Base-by-base conservation (phyloP, 352 stramenopile species). In the Peronosclerospora sorghi region DNA sequence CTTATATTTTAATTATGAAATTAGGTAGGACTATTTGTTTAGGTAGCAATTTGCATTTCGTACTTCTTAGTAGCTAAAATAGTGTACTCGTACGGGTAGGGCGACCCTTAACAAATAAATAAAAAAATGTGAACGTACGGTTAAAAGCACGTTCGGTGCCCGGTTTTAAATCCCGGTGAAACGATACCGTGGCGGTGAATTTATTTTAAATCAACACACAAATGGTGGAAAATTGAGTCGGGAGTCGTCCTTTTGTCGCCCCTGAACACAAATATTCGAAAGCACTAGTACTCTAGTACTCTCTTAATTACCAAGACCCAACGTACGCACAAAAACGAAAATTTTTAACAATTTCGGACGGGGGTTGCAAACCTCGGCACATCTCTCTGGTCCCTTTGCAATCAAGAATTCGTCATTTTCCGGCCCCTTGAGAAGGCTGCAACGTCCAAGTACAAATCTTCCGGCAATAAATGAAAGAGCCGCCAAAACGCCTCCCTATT, bases 141-240 rank as follows among this genome's bases (percentile, higher is more conserved):
- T n/a, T n/a, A n/a, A n/a, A n/a, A n/a, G n/a, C n/a, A n/a, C n/a
- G 62, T 9, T 88, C 59, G 45, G 88, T 90, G 24, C 65, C 62
- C 34, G 78, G 78, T 54, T 90, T 90, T 21, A 90, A 59, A 43
- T 90, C 78, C 9, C 78, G 68, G 28, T 90, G 78, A 36, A n/a
- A 90, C 51, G 35, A 90, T 82, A 13, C 73, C 64, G 15, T 64
- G 59, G 0, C 45, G 42, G 24, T 90, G 75, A 37, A 90, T 85
- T 53, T 78, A 75, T 12, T 56, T 51, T 10, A 90, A 61, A 0
- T 73, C 77, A 2, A 76, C 39, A 50, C 77, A 90, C 27, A 87
- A 59, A 39, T 87, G 77, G n/a, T 48, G 54, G 20, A n/a, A 90
- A 38, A 84, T 51, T 10, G 42, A 45, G 35, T 77, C 62, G n/a